Base-by-base conservation (phyloP, 1,284 basidiomycete species). In the Cronartium quercuum region DNA sequence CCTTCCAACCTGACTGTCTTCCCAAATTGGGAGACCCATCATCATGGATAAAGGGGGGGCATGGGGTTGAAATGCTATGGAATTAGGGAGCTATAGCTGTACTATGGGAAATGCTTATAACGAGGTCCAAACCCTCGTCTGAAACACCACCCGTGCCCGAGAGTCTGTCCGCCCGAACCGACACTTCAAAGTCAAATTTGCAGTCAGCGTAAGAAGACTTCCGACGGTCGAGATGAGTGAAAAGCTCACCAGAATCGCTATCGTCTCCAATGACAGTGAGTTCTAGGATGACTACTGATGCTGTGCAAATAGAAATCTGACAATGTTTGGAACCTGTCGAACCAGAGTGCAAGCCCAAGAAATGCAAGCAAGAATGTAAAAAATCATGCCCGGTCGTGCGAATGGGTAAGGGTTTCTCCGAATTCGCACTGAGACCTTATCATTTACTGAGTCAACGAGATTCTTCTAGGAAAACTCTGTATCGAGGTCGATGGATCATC, bases 301-400 rank as follows among this genome's bases (percentile, higher is more conserved):
- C 10, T 37, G 61, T 7, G 6, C 34, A 13, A 24, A 9, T 29
- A 37, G 15, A 34, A 62, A 18, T 12, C 38, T 41, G 29, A n/a
- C n/a, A n/a, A n/a, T n/a, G n/a, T n/a, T n/a, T n/a, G n/a, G n/a
- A n/a, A n/a, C 21, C 21, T 51, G 47, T 51, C 21, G 47, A 13
- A 62, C 7, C 57, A 75, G 71, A 90, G 84, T 67, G 40, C 18
- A 76, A 80, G 76, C 79, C 79, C 61, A 80, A 80, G 71, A 80
- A 80, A 76, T 94, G 91, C 80, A 90, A 91, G 10, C 91, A 92
- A 80, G 92, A 94, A 83, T 93, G 92, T 83, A 94, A 92, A 86
- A 92, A 92, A 89, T 94, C 92, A 84, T 97, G 94, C 86, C 94
- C 94, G 51, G 94, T 97, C 68, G 94, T 96, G 74, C 93, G 93